Evolutionary conservation across 1,284 basidiomycete genomes (phyloP), one percentile per base, ranked within the genome.

Genomic region (Trametes pubescens): DNA sequence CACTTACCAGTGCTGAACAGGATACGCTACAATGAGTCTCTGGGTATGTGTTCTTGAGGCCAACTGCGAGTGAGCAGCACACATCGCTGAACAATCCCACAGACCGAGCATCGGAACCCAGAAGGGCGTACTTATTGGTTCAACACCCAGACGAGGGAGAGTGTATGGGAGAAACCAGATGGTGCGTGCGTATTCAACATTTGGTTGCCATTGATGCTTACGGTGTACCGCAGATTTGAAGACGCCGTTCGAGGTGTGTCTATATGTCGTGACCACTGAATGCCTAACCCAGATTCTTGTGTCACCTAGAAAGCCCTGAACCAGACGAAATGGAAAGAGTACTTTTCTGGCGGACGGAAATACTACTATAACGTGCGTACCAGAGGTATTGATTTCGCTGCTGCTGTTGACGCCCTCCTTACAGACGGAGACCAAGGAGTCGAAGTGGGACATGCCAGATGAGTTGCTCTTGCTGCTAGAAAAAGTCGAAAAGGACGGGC

Each of bases 371-470:
- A 98, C 74, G 91, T 93, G 64, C 62, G 87, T 77, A 35, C 51
- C 24, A 34, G 16, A 21, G 9, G 32, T 24, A n/a, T 22, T 32
- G n/a, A 38, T 38, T 37, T 5, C 53, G 14, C 22, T 2, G 7
- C 7, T 51, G 21, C 11, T 2, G 8, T 64, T 44, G 26, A 44
- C 51, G 24, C 21, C 35, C 29, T 2, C 51, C 32, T 40, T 51
- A 44, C 64, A 94, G 92, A 92, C 90, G 34, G 89, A 91, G 55
- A 83, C 86, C 21, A 94, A 93, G 69, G 91, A 93, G 74, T 95
- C 93, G n/a, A 95, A 96, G 82, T 98, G 96, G 96, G 93, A 96
- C 66, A 92, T 96, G 86, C 96, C 96, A 22, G 89, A 93, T 59
- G 95, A 97, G 72, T 85, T 98, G 32, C 78, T 91, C 24, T 82